A percentile compares a stretch with the other conserved stretches of the same genome.
Evolutionary conservation across 139 green algal genomes (phyloP).

Genomic region (Coelastrella sp.): DNA sequence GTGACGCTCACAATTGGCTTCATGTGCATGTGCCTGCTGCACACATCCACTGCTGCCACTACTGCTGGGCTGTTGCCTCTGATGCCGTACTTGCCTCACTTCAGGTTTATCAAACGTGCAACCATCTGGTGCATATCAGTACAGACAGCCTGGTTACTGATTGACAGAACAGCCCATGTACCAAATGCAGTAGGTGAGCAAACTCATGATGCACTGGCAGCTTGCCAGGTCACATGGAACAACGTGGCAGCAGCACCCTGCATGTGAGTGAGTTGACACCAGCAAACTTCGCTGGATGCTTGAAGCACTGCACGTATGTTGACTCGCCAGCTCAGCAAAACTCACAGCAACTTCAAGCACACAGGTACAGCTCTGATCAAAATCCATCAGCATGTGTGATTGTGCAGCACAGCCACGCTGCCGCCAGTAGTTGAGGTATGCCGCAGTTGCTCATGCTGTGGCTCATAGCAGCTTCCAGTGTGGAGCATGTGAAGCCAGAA

Average conservation of each 20-base stretch:
- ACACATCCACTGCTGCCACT: neutral
- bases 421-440: too few relatives aligned
- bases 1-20: neutral
- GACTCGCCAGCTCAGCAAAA: too few relatives aligned
- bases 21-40: neutral
- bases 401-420: too few relatives aligned
- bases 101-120: neutral
- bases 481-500: too few relatives aligned
- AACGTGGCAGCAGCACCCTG: neutral
- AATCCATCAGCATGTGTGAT: too few relatives aligned
- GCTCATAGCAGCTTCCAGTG: too few relatives aligned
- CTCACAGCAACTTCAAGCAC: too few relatives aligned
- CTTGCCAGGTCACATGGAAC: neutral
- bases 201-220: neutral
- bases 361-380: too few relatives aligned
- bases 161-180: neutral
- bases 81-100: too few relatives aligned
- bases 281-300: neutral
- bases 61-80: neutral
- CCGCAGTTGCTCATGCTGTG: too few relatives aligned
- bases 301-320: too few relatives aligned
- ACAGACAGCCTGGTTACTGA: neutral
- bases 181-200: neutral
- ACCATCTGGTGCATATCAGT: neutral
- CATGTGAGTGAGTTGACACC: neutral